Conservation (phyloP, 176 grass and related monocot species). For the Saccharum spontaneum region DNA sequence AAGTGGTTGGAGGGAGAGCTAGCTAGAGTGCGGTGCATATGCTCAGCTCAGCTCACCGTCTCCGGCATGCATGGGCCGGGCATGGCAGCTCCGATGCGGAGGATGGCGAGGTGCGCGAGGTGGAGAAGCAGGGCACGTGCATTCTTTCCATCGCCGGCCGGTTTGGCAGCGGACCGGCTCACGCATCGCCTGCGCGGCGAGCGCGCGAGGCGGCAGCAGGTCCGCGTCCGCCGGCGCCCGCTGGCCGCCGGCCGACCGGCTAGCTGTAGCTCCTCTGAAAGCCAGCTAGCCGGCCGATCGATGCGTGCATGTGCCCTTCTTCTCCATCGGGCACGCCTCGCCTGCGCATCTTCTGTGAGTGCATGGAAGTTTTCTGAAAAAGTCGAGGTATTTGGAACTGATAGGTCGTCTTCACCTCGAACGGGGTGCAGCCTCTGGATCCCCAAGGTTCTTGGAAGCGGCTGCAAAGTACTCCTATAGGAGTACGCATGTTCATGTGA, state of each 20-base stretch:
- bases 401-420: neutral
- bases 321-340: constrained; percentile 56
- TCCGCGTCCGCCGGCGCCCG: too few relatives aligned
- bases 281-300: neutral
- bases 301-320: constrained; percentile 55
- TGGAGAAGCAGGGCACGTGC: constrained; percentile 76
- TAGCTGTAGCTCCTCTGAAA: neutral
- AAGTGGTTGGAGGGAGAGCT: neutral
- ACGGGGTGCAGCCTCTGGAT: neutral
- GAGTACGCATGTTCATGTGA: neutral
- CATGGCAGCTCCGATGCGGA: neutral
- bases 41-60: neutral
- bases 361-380: neutral
- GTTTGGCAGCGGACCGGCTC: neutral
- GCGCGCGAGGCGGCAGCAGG: neutral
- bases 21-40: neutral
- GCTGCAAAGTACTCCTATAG: neutral
- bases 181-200: too few relatives aligned
- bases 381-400: too few relatives aligned
- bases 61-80: neutral
- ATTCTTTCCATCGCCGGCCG: neutral
- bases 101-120: constrained; percentile 50
- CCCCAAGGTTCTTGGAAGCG: neutral
- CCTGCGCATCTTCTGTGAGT: constrained; percentile 12
- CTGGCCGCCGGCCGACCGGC: neutral